phyloP scores from a whole-genome alignment of 2,329 filamentous ascomycete species.

The Exophiala bonariae region DNA sequence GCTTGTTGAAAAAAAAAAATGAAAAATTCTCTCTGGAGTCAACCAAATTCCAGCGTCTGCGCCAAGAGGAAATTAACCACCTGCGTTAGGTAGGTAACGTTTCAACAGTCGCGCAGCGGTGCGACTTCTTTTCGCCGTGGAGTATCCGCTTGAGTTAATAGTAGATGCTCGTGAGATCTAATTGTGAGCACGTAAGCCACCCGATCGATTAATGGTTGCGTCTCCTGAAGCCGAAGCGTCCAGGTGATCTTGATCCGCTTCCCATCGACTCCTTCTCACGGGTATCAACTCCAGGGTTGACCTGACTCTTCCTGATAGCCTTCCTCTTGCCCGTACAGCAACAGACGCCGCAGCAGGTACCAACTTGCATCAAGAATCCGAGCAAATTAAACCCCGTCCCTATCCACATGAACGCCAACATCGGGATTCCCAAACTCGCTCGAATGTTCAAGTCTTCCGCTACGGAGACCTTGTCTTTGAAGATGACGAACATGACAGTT shows the following conservation, averaged over 20 bases:
- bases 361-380: slow-evolving; percentile 71
- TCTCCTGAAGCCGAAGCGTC: not conserved
- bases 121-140: too few species aligned
- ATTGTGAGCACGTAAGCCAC: too few species aligned
- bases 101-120: too few species aligned
- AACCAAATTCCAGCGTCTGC: too few species aligned
- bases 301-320: slow-evolving; percentile 14
- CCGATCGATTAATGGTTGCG: not conserved
- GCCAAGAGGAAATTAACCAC: too few species aligned
- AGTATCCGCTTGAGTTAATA: too few species aligned
- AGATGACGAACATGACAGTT: slow-evolving; percentile 80
- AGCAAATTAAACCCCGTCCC: slow-evolving; percentile 66
- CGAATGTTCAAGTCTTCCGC: slow-evolving; percentile 71
- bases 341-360: slow-evolving; percentile 70
- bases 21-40: too few species aligned
- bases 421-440: slow-evolving; percentile 67
- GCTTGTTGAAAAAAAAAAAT: not conserved
- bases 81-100: too few species aligned
- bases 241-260: not conserved
- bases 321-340: slow-evolving; percentile 39
- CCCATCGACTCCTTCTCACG: slow-evolving; percentile 1
- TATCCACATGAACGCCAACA: slow-evolving; percentile 91
- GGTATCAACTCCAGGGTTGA: not conserved
- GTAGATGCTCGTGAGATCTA: too few species aligned
- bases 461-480: slow-evolving; percentile 71